phyloP scores from a whole-genome alignment of 768 basidiomycete species.

The Strobilomyces echinocephalus region DNA sequence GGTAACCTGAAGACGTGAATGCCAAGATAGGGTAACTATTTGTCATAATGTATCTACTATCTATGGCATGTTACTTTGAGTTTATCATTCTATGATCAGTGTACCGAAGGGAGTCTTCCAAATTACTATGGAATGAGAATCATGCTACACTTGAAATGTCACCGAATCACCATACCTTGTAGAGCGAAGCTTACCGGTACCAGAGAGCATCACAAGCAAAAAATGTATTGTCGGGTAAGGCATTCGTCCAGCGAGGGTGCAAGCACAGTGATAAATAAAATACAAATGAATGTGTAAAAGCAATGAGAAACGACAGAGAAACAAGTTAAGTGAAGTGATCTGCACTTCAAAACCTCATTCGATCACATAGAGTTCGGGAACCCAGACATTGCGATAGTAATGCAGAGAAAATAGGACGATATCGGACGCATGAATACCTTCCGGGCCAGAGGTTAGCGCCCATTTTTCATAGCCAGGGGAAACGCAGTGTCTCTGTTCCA shows the following conservation, averaged over 20 bases:
- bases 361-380: constrained; percentile 28
- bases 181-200: too few relatives aligned
- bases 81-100: too few relatives aligned
- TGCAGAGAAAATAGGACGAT: constrained; percentile 20
- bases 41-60: background rate
- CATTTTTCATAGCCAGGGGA: constrained; percentile 17
- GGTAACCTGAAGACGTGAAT: constrained; percentile 29
- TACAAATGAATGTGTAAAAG: background rate
- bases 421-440: constrained; percentile 15
- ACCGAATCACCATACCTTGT: constrained; percentile 29
- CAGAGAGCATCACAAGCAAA: too few relatives aligned
- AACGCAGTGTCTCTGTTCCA: constrained; percentile 6
- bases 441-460: constrained; percentile 12
- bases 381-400: constrained; percentile 26
- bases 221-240: background rate
- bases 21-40: background rate
- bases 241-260: background rate
- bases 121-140: too few relatives aligned
- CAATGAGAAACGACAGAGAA: background rate
- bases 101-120: too few relatives aligned
- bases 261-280: background rate
- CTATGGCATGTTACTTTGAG: too few relatives aligned
- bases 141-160: constrained; percentile 24
- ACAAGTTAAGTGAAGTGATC: background rate
- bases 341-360: constrained; percentile 9